Evolutionary conservation across 2,329 filamentous ascomycete species (phyloP).

Genomic region (Pyrenochaeta sp.): DNA sequence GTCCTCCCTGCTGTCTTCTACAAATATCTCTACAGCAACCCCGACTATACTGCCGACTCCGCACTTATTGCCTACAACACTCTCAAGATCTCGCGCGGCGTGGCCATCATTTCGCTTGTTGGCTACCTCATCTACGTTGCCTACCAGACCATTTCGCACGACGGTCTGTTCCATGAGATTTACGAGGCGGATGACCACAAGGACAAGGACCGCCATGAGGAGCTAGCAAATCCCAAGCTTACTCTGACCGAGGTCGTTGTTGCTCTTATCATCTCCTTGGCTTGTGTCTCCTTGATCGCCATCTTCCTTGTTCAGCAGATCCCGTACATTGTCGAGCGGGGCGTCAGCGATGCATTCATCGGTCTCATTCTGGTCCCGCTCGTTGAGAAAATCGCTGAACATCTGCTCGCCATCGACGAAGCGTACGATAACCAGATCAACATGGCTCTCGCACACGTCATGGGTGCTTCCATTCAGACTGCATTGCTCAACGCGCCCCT

Average conservation of each 20-base stretch:
- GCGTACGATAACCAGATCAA: slow-evolving; percentile 86
- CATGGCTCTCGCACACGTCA: slow-evolving; percentile 83
- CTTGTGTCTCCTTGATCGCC: slow-evolving; percentile 76
- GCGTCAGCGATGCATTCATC: slow-evolving; percentile 63
- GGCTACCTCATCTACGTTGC: slow-evolving; percentile 69
- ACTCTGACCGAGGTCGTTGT: slow-evolving; percentile 77
- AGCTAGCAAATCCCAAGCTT: slow-evolving; percentile 70
- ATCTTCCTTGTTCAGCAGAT: slow-evolving; percentile 79
- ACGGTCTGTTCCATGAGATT: slow-evolving; percentile 78
- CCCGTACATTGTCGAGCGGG: slow-evolving; percentile 63
- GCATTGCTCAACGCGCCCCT: slow-evolving; percentile 87
- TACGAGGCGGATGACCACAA: slow-evolving; percentile 75
- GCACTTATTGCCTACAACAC: slow-evolving; percentile 66
- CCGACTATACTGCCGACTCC: slow-evolving; percentile 54
- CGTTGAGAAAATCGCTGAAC: slow-evolving; percentile 84
- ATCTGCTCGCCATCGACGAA: slow-evolving; percentile 84
- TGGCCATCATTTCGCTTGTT: slow-evolving; percentile 74
- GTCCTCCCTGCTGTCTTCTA: slow-evolving; percentile 64
- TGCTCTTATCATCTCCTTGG: slow-evolving; percentile 69
- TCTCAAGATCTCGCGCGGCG: slow-evolving; percentile 73
- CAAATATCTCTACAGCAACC: slow-evolving; percentile 46
- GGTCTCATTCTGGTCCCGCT: slow-evolving; percentile 81
- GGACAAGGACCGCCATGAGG: slow-evolving; percentile 70
- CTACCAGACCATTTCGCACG: slow-evolving; percentile 80
- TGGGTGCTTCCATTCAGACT: slow-evolving; percentile 88